phyloP scores from a whole-genome alignment of 306 rosid species.

The Bauhinia variegata region DNA sequence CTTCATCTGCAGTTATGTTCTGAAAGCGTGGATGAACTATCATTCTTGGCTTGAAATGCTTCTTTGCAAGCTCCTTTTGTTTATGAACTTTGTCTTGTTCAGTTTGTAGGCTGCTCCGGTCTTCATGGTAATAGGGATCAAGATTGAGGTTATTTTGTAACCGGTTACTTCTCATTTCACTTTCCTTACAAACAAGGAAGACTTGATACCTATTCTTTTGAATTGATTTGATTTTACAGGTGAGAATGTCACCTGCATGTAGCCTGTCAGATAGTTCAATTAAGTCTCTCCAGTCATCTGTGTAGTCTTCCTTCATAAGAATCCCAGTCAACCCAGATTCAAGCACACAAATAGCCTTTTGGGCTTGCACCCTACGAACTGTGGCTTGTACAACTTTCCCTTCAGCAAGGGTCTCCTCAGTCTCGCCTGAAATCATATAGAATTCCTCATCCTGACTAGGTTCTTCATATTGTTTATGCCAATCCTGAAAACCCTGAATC shows the following conservation, averaged over 20 bases:
- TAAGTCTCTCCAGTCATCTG: slow-evolving; percentile 86
- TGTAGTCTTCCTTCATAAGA: slow-evolving; percentile 87
- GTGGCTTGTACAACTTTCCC: slow-evolving; percentile 94
- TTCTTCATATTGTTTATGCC: slow-evolving; percentile 97
- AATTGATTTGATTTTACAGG: slow-evolving; percentile 94
- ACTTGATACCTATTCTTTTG: slow-evolving; percentile 93
- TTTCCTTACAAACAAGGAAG: slow-evolving; percentile 81
- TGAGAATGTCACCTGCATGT: slow-evolving; percentile 81
- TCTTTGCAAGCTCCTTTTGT: slow-evolving; percentile 88
- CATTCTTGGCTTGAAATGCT: slow-evolving; percentile 95
- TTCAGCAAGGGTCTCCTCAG: slow-evolving; percentile 90
- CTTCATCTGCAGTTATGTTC: slow-evolving; percentile 91
- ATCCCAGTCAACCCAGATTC: slow-evolving; percentile 99
- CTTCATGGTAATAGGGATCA: slow-evolving; percentile 86
- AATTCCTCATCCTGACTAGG: slow-evolving; percentile 95
- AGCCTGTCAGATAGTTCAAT: slow-evolving; percentile 85
- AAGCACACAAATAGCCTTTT: slow-evolving; percentile 84
- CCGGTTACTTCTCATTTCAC: slow-evolving; percentile 87
- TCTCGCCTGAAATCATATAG: slow-evolving; percentile 95
- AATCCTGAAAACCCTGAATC: slow-evolving; percentile 93
- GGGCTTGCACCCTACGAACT: slow-evolving; percentile 80
- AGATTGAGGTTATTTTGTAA: slow-evolving; percentile 52
- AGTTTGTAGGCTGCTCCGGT: slow-evolving; percentile 66
- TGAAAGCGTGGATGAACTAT: slow-evolving; percentile 97
- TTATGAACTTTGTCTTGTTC: slow-evolving; percentile 85